Evolutionary conservation across 257 asterid genomes (phyloP), one percentile per base, ranked within the genome.

Genomic region (Cynanchum wilfordii): DNA sequence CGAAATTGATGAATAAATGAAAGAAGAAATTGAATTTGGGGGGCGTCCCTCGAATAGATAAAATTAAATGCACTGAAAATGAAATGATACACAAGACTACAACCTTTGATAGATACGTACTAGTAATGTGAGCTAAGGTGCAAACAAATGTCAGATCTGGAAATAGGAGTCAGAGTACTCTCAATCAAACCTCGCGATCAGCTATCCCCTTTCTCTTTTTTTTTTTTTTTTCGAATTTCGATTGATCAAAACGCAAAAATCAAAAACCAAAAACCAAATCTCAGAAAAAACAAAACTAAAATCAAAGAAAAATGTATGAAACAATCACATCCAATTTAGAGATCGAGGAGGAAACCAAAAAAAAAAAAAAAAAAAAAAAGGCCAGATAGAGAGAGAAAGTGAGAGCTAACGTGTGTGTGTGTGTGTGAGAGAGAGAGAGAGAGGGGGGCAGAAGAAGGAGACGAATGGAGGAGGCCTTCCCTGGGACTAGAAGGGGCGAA

Each of bases 401-500:
- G 55, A 50, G 25, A 54, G 10, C 6, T 22, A 10, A 22, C 11
- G 27, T 54, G 58, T 54, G 4, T 54, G 10, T 9, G 57, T 52
- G 57, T 52, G 58, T 52, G 58, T 52, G 29, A 17, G 51, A n/a
- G 9, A 8, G 44, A 54, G 75, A 76, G 79, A 70, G 68, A 74
- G 70, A 67, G 79, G 27, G 60, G 12, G 36, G 15, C 9, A 24
- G 71, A 13, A n/a, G 57, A 30, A 49, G 64, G 68, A 19, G 75
- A 51, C 75, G 84, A 72, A 81, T 63, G 86, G 84, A 78, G 68
- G 68, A 57, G 88, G 57, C 22, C 57, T 17, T 51, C 57, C 7
- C 57, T 17, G 24, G 82, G 79, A 73, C 57, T 4, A 8, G 82
- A 78, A 73, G 25, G 58, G 58, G 27, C 59, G 27, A 7, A 9